Conservation (phyloP, 129 eudicot genomes). For the carrot (Daucus carota) region DNA sequence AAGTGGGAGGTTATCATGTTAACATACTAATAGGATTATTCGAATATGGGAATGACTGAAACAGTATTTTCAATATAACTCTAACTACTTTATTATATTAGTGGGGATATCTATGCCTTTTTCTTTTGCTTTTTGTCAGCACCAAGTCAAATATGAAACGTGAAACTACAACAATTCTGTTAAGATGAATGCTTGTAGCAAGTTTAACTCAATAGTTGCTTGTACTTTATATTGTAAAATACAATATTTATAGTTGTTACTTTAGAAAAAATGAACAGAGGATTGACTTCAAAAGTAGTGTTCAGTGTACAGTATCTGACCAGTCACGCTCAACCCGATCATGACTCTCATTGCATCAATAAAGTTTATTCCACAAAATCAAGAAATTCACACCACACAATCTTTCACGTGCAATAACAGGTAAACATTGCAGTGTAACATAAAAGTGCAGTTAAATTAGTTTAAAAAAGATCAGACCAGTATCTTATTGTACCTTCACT, state of each 20-base stretch:
- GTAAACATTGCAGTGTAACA: not conserved
- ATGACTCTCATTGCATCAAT: not conserved
- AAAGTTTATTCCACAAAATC: not conserved
- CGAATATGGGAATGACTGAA: not conserved
- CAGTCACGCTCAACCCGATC: not conserved
- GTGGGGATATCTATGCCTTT: not conserved
- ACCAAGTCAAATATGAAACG: not conserved
- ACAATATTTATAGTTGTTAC: not conserved
- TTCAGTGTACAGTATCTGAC: not conserved
- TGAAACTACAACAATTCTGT: not conserved
- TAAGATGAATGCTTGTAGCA: not conserved
- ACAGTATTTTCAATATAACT: not conserved
- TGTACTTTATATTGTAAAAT: not conserved
- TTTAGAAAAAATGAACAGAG: not conserved
- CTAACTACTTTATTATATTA: not conserved
- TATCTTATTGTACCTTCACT: constrained; percentile 37
- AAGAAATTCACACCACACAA: not conserved
- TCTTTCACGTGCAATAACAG: not conserved
- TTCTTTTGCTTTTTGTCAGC: not conserved
- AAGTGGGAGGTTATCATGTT: not conserved
- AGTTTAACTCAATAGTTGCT: not conserved
- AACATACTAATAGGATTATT: not conserved
- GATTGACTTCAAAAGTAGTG: not conserved
- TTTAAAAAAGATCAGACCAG: not conserved
- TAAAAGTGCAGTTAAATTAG: not conserved